Evolutionary conservation across 2,329 filamentous ascomycete species (phyloP).

Genomic region (Cytospora paraplurivora): DNA sequence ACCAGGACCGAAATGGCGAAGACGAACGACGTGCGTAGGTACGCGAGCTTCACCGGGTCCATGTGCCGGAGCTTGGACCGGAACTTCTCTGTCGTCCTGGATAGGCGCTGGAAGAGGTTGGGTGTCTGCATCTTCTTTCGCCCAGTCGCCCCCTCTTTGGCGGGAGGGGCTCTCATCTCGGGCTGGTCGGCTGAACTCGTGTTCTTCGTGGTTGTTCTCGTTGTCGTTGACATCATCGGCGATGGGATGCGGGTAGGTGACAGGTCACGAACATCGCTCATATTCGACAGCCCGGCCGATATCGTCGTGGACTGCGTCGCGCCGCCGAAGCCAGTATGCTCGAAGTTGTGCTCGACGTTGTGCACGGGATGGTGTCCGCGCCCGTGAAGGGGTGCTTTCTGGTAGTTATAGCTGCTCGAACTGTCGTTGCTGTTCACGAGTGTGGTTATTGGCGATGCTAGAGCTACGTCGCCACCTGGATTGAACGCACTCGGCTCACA

Average conservation of each 20-base stretch:
- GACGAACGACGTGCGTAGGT: conserved; percentile 62
- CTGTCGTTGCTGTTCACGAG: conserved; percentile 13
- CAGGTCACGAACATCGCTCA: conserved; percentile 8
- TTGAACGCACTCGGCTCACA: conserved; percentile 13
- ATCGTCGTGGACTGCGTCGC: conserved; percentile 25
- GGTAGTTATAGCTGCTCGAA: neutral
- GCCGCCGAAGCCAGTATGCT: conserved; percentile 24
- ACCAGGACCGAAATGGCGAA: conserved; percentile 63
- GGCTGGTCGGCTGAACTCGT: neutral
- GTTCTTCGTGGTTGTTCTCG: conserved; percentile 2
- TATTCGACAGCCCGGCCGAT: conserved; percentile 8
- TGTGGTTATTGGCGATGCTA: conserved; percentile 3
- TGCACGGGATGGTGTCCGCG: neutral
- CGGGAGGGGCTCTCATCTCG: neutral
- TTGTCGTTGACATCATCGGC: conserved; percentile 10
- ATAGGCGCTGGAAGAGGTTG: conserved; percentile 28
- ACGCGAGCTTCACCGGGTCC: conserved; percentile 63
- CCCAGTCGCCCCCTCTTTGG: neutral
- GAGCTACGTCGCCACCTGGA: neutral
- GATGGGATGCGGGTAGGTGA: conserved; percentile 17
- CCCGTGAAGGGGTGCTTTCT: neutral
- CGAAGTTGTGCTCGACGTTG: conserved; percentile 14
- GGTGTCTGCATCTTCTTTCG: conserved; percentile 7
- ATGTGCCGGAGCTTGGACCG: conserved; percentile 42
- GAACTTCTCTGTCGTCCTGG: conserved; percentile 30